Percentiles rank a stretch among this genome's conserved stretches.
These are phyloP conservation scores for Ogataea neopini DNA, from an alignment of 805 yeast species.

Conservation along the genomic window DNA sequence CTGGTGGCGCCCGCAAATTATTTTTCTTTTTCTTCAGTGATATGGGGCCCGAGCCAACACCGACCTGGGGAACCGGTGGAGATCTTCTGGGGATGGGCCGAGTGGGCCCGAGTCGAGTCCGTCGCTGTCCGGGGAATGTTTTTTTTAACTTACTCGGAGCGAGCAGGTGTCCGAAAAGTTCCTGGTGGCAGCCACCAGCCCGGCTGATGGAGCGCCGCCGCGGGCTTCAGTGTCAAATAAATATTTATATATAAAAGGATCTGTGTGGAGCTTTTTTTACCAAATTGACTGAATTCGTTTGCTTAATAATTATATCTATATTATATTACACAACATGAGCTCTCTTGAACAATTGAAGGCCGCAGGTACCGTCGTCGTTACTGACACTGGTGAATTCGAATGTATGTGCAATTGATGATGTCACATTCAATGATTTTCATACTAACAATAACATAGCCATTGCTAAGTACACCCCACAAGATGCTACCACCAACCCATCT, in stretches of 20 bases:
- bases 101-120: conserved; percentile 2
- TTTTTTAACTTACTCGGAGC: not conserved
- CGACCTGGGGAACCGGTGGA: not conserved
- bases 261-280: not conserved
- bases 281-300: not conserved
- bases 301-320: not conserved
- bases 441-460: conserved; percentile 48
- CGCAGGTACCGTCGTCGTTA: conserved; percentile 93
- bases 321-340: conserved; percentile 37
- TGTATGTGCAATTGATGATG: conserved; percentile 36
- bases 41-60: not conserved
- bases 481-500: conserved; percentile 98
- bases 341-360: conserved; percentile 93
- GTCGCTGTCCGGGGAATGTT: conserved; percentile 1
- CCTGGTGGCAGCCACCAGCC: conserved; percentile 4
- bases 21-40: not conserved
- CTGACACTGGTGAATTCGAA: conserved; percentile 99
- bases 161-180: not conserved
- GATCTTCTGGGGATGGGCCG: conserved; percentile 1
- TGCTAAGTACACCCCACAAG: conserved; percentile 98
- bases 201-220: conserved; percentile 3
- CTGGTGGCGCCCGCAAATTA: conserved; percentile 5
- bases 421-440: not conserved
- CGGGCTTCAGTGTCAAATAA: not conserved
- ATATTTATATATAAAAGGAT: conserved; percentile 2